Percentiles rank a stretch among this genome's conserved stretches.
Conservation (phyloP, 164 flowering plant species). For the Amborella trichopoda region DNA sequence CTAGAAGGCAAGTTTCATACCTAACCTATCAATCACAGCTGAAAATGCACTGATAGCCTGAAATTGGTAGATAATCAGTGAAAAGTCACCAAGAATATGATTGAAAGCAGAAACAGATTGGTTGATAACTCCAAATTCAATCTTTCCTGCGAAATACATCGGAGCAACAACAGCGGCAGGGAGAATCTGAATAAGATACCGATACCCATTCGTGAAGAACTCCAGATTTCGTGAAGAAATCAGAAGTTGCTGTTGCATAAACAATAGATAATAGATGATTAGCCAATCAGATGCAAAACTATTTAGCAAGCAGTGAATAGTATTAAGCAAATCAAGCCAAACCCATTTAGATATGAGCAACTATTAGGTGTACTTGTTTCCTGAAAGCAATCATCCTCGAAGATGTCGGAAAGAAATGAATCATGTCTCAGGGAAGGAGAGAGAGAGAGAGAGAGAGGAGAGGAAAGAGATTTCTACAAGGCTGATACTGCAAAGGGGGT, state of each 20-base stretch:
- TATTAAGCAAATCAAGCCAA: too few relatives aligned
- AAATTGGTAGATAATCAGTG: constrained; percentile 88
- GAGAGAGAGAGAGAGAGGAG: too few relatives aligned
- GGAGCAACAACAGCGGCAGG: constrained; percentile 99
- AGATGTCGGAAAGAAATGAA: too few relatives aligned
- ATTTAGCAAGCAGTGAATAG: too few relatives aligned
- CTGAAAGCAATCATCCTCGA: too few relatives aligned
- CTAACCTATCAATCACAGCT: constrained; percentile 89
- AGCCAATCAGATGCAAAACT: not conserved
- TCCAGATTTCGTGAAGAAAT: constrained; percentile 90
- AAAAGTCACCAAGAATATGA: constrained; percentile 93
- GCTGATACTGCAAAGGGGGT: too few relatives aligned
- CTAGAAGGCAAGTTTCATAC: constrained; percentile 18
- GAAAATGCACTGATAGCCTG: constrained; percentile 96
- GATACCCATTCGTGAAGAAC: constrained; percentile 91
- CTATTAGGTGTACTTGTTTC: too few relatives aligned
- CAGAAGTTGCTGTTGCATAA: constrained; percentile 60
- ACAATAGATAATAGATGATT: constrained; percentile 3
- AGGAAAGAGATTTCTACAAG: too few relatives aligned
- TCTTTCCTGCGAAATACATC: constrained; percentile 93
- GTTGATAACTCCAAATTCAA: constrained; percentile 97
- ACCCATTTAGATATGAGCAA: too few relatives aligned
- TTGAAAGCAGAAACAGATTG: constrained; percentile 98
- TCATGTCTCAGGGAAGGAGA: too few relatives aligned
- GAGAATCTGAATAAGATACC: constrained; percentile 95